Evolutionary conservation across 176 grass and related monocot genomes (phyloP), one percentile per base, ranked within the genome.

Genomic region (Guadua angustifolia): DNA sequence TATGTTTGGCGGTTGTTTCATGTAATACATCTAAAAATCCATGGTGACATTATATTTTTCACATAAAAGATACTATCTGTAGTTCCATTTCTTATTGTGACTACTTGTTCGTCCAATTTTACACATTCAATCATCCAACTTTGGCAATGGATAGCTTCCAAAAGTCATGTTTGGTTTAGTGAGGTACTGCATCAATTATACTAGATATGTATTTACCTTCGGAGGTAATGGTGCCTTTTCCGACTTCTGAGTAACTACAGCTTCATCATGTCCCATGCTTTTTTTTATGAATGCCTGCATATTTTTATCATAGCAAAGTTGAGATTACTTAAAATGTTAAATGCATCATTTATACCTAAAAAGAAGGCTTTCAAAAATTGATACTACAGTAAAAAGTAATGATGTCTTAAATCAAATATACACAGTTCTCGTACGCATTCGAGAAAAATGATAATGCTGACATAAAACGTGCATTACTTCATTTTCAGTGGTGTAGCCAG

Each of bases 231-330:
- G 74, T 70, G 84, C n/a, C 77, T 94, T 94, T 71, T 74, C 82
- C 52, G 79, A 82, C 71, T 91, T 97, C 40, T 91, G 84, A 81
- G 79, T 80, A 69, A 89, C 79, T 62, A 86, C 81, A 79, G 84
- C 82, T 87, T 92, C 81, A 35, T 91, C 89, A 60, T 86, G 91
- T 3, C 92, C 95, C 95, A 94, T 94, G 43, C 1, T 33, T 35
- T 62, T 71, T 77, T 79, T 50, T 5, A 33, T 52, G 67, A 79
- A 59, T 68, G 17, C 49, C 87, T 89, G 82, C 77, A 62, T 21
- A 81, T 35, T 68, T 56, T 74, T 80, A 69, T 39, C n/a, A 42
- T 49, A 88, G 46, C 7, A 11, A 70, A 51, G 43, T 24, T 44
- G 24, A 66, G 49, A 61, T 79, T 85, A 84, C 7, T 83, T 55